Evolutionary conservation across 108 stramenopile species (phyloP).

Genomic region (Aureococcus anophagefferens): DNA sequence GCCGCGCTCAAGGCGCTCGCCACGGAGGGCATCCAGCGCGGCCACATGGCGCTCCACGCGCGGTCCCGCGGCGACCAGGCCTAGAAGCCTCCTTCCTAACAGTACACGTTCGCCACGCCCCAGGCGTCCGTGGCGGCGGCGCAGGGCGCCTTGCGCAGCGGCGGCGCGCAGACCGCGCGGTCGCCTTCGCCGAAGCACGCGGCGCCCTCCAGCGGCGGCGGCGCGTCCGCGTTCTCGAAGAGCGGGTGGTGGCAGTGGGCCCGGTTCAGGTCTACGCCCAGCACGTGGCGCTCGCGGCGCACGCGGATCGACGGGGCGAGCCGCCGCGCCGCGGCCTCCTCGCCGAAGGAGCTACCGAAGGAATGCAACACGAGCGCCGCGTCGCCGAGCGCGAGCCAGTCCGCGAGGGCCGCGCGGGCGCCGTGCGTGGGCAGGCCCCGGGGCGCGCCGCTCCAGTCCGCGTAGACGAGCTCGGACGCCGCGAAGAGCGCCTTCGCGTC

Average conservation of each 20-base stretch:
- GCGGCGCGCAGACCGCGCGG: too few relatives aligned
- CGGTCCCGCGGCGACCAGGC: neutral
- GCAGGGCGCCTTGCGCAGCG: too few relatives aligned
- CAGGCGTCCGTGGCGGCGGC: too few relatives aligned
- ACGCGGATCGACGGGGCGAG: neutral
- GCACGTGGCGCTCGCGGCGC: neutral
- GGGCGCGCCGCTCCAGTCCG: too few relatives aligned
- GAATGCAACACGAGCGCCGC: neutral
- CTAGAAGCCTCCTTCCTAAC: too few relatives aligned
- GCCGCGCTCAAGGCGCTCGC: neutral
- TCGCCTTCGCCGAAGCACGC: too few relatives aligned
- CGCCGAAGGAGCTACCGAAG: neutral
- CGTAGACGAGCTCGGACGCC: neutral
- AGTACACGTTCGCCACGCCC: too few relatives aligned
- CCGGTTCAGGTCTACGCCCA: neutral
- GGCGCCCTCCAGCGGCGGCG: too few relatives aligned
- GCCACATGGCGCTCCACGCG: neutral
- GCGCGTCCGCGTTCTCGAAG: too few relatives aligned
- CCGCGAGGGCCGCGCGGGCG: neutral
- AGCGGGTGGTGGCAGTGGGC: neutral
- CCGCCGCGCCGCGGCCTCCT: neutral
- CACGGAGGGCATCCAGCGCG: neutral
- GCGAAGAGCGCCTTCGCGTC: neutral
- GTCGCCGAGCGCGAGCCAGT: neutral
- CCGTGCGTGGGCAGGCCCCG: neutral